These are phyloP conservation scores for Eudorina sp. DNA, from an alignment of 139 green algal genomes.

Conservation along the genomic window DNA sequence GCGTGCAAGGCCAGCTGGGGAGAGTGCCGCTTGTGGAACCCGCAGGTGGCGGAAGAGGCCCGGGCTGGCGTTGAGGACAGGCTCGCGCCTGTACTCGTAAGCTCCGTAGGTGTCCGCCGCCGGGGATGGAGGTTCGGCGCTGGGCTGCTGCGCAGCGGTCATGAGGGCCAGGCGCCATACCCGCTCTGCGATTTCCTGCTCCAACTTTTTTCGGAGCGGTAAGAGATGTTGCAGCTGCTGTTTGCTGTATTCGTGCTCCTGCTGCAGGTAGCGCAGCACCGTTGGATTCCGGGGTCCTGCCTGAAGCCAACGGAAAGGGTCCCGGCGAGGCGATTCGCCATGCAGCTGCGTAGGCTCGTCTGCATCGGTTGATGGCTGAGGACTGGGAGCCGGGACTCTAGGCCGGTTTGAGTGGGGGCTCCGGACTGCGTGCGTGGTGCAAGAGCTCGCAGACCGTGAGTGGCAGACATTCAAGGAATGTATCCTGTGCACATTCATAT, in stretches of 20 bases:
- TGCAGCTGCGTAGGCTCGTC: neutral
- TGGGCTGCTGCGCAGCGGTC: slow-evolving; percentile 3
- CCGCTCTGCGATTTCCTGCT: slow-evolving; percentile 17
- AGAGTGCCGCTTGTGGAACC: neutral
- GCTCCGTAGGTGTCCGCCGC: neutral
- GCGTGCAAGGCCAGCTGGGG: neutral
- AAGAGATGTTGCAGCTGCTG: neutral
- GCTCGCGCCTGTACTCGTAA: neutral
- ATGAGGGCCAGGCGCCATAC: slow-evolving; percentile 20
- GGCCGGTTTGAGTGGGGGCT: neutral
- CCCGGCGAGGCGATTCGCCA: neutral
- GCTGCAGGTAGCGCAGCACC: slow-evolving; percentile 10
- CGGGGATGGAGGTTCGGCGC: no score
- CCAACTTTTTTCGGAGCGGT: neutral
- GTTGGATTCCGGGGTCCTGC: neutral
- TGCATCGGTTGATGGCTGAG: neutral
- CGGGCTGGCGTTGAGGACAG: neutral
- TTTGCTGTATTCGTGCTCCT: slow-evolving; percentile 33
- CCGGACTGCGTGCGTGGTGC: neutral
- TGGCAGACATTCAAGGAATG: neutral
- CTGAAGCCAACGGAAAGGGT: slow-evolving; percentile 18
- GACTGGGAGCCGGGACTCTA: neutral
- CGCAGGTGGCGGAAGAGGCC: neutral
- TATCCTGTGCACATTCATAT: neutral
- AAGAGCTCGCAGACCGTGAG: neutral